Conservation (phyloP, 768 basidiomycete genomes). For the Clitopilus passeckerianus region DNA sequence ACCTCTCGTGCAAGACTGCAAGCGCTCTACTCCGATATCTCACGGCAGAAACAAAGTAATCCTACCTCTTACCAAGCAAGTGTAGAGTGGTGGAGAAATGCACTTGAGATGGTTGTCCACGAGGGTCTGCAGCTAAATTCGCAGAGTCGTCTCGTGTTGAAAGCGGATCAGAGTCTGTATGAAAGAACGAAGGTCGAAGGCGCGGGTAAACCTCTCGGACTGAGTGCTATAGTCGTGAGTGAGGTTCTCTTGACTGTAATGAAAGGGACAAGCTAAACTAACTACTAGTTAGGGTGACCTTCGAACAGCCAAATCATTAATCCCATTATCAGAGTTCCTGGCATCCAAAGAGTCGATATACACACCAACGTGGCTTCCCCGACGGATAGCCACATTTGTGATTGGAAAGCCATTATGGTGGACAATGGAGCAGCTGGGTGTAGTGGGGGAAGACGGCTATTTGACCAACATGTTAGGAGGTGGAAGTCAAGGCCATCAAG, state of each 20-base stretch:
- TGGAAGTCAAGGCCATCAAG: slow-evolving; percentile 19
- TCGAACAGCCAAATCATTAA: slow-evolving; percentile 32
- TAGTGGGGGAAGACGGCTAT: slow-evolving; percentile 59
- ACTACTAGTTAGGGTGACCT: slow-evolving; percentile 55
- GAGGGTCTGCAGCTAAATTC: slow-evolving; percentile 45
- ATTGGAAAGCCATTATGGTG: slow-evolving; percentile 83
- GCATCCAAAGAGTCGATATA: slow-evolving; percentile 56
- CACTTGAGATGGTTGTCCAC: slow-evolving; percentile 56
- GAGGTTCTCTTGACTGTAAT: slow-evolving; percentile 1
- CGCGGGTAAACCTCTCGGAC: slow-evolving; percentile 70
- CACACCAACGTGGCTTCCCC: slow-evolving; percentile 63
- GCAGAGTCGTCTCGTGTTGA: slow-evolving; percentile 54
- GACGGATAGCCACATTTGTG: slow-evolving; percentile 63
- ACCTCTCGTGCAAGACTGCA: slow-evolving; percentile 56
- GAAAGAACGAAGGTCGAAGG: slow-evolving; percentile 62
- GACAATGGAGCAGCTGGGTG: slow-evolving; percentile 74
- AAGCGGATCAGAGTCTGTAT: slow-evolving; percentile 46
- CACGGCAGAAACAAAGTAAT: slow-evolving; percentile 79
- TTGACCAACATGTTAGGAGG: slow-evolving; percentile 17
- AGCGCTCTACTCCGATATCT: slow-evolving; percentile 85
- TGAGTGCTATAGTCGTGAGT: slow-evolving; percentile 74
- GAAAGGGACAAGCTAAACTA: slow-evolving; percentile 13
- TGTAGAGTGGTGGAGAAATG: slow-evolving; percentile 82
- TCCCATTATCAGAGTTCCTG: slow-evolving; percentile 53
- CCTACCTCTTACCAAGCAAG: slow-evolving; percentile 77